phyloP scores from a whole-genome alignment of 768 basidiomycete genomes.

The Hericium rajendrae region DNA sequence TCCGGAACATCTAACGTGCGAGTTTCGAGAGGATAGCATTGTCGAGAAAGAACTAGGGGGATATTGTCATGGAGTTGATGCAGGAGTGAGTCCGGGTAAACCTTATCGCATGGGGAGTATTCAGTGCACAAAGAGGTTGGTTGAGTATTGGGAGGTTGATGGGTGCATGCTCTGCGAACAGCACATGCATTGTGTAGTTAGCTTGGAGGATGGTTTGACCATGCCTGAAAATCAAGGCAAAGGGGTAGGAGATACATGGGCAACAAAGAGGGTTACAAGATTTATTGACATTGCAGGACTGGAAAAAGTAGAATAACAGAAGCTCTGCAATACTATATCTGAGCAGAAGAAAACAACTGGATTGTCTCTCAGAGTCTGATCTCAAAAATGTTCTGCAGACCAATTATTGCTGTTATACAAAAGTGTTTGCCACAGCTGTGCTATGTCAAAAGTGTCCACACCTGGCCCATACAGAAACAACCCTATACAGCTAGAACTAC shows the following conservation, averaged over 20 bases:
- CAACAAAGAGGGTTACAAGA: slow-evolving; percentile 70
- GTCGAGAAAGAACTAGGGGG: neutral
- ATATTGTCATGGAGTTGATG: too few relatives aligned
- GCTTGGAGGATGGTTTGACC: slow-evolving; percentile 14
- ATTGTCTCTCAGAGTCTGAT: too few relatives aligned
- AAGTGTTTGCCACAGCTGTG: too few relatives aligned
- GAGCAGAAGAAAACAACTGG: too few relatives aligned
- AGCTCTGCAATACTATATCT: too few relatives aligned
- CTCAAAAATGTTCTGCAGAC: too few relatives aligned
- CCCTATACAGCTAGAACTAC: too few relatives aligned
- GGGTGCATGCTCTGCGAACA: slow-evolving; percentile 79
- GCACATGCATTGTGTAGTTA: slow-evolving; percentile 41
- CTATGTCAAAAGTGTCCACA: too few relatives aligned
- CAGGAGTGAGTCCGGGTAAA: neutral
- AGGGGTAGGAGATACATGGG: slow-evolving; percentile 29
- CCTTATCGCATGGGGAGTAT: slow-evolving; percentile 5
- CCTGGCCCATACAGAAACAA: too few relatives aligned
- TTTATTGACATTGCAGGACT: slow-evolving; percentile 58
- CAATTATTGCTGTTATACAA: too few relatives aligned
- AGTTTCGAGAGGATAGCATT: slow-evolving; percentile 35
- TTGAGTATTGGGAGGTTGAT: slow-evolving; percentile 87
- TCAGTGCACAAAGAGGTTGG: slow-evolving; percentile 44
- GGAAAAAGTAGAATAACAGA: slow-evolving; percentile 10
- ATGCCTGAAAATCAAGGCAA: slow-evolving; percentile 6
- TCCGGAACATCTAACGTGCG: slow-evolving; percentile 82